A percentile compares a stretch with the other conserved stretches of the same genome.
Conservation (phyloP, 192 early-diverging fungal species). For the Glomus cerebriforme region DNA sequence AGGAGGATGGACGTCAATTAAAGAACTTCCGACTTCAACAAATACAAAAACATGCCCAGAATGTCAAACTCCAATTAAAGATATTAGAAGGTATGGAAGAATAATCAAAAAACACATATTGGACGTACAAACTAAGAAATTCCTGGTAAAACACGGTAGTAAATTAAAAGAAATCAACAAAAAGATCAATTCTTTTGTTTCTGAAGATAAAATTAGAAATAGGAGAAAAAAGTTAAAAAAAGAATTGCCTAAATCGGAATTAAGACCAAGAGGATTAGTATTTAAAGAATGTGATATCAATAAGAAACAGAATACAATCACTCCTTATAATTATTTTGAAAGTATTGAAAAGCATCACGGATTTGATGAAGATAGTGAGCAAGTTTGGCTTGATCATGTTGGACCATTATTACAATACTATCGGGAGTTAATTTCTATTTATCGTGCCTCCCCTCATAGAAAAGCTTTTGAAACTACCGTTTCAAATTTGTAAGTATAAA, state of each 20-base stretch:
- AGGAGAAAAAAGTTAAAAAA: background rate
- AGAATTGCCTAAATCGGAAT: background rate
- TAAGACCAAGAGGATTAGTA: background rate
- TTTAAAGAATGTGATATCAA: too few relatives aligned
- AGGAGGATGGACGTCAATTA: background rate
- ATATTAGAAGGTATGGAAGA: slow-evolving; percentile 13
- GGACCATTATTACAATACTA: too few relatives aligned
- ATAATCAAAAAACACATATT: background rate
- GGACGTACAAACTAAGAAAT: slow-evolving; percentile 27
- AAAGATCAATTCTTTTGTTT: background rate
- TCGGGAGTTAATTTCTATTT: too few relatives aligned
- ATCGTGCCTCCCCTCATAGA: too few relatives aligned
- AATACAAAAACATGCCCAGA: background rate
- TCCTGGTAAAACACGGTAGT: background rate
- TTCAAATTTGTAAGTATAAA: too few relatives aligned
- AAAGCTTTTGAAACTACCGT: too few relatives aligned
- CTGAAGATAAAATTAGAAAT: background rate
- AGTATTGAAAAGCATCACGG: too few relatives aligned
- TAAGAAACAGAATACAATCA: too few relatives aligned
- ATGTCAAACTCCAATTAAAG: slow-evolving; percentile 6
- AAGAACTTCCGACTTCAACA: background rate
- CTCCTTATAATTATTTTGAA: too few relatives aligned
- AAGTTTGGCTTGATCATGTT: too few relatives aligned
- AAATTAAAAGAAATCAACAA: background rate
- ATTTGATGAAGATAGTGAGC: too few relatives aligned